Evolutionary conservation across 495 filamentous ascomycete genomes (phyloP).

Genomic region (Penicillium robsamsonii): DNA sequence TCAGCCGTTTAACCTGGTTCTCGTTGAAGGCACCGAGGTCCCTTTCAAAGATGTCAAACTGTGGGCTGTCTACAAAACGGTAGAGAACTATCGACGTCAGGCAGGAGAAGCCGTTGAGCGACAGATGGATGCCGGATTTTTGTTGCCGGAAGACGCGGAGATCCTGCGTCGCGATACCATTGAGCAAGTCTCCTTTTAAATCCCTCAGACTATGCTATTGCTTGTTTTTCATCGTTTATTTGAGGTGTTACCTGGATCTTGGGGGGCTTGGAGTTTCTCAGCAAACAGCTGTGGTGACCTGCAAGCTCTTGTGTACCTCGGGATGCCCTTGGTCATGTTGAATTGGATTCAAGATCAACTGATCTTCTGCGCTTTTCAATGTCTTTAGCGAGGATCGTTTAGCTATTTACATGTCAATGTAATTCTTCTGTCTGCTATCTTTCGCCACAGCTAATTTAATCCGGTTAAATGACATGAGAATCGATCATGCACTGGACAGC

Average conservation of each 20-base stretch:
- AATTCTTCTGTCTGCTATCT: neutral
- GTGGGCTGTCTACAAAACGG: neutral
- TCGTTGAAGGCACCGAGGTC: neutral
- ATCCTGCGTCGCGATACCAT: conserved; percentile 13
- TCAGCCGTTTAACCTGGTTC: neutral
- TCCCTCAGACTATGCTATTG: neutral
- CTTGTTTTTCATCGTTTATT: neutral
- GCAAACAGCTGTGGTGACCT: neutral
- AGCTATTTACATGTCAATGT: neutral
- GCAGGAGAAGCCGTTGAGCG: conserved; percentile 2
- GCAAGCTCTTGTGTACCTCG: neutral
- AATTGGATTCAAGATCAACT: neutral
- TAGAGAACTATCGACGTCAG: neutral
- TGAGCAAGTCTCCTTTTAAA: conserved; percentile 3
- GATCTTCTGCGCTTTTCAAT: neutral
- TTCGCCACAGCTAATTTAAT: too few relatives aligned
- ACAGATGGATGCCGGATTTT: conserved; percentile 8
- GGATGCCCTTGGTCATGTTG: neutral
- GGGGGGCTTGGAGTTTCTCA: neutral
- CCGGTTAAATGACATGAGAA: too few relatives aligned
- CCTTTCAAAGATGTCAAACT: neutral
- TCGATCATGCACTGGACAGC: too few relatives aligned
- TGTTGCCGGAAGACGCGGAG: conserved; percentile 12
- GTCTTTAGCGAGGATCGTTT: neutral
- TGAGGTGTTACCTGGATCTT: neutral